Evolutionary conservation across 2,329 filamentous ascomycete genomes (phyloP).

Genomic region (Ophiostoma australiae): DNA sequence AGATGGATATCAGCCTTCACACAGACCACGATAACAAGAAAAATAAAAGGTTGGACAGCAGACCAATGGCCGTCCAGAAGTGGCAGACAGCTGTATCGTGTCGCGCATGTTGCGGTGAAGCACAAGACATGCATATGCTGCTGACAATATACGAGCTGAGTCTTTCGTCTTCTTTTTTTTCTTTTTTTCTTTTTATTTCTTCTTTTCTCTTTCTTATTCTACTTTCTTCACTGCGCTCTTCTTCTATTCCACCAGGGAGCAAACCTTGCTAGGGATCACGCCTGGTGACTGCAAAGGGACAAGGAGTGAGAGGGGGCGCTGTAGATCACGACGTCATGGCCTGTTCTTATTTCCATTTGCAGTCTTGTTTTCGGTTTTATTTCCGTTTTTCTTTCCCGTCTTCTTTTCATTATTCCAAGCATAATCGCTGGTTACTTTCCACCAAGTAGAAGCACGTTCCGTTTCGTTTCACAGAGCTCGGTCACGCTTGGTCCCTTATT

Average conservation of each 20-base stretch:
- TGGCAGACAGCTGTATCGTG: not conserved
- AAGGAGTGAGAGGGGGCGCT: conserved; percentile 12
- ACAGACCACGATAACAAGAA: not conserved
- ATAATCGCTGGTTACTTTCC: no score
- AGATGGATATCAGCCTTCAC: not conserved
- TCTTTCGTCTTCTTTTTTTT: not conserved
- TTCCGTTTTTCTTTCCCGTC: not conserved
- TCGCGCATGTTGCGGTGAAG: conserved; percentile 14
- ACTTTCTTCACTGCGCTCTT: not conserved
- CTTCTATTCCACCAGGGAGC: not conserved
- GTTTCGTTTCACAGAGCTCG: no score
- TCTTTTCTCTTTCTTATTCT: not conserved
- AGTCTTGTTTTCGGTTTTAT: not conserved
- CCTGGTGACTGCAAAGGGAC: conserved; percentile 12
- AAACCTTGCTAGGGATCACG: conserved; percentile 1
- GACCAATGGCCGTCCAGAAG: not conserved
- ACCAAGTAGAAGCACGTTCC: not conserved
- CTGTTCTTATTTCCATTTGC: not conserved
- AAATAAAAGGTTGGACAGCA: not conserved
- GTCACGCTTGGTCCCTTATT: no score
- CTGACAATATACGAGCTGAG: not conserved
- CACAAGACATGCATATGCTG: conserved; percentile 15
- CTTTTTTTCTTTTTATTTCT: not conserved
- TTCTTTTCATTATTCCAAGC: not conserved
- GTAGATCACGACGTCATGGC: conserved; percentile 3